Evolutionary conservation across 371 early-diverging fungal genomes (phyloP).

Genomic region (Mortierella sp.): DNA sequence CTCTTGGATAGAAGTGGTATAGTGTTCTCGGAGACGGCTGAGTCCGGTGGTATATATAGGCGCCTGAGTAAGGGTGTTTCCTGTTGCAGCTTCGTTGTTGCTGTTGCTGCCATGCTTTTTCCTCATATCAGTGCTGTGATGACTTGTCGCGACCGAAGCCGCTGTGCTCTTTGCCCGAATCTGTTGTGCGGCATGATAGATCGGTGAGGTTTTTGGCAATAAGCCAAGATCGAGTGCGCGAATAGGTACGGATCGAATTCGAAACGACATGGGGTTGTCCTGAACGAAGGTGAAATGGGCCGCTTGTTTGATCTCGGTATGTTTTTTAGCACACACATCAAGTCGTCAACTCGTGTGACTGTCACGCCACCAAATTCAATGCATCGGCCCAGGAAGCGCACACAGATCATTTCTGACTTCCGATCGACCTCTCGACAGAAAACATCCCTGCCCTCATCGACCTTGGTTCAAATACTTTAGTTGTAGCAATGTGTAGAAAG

Average conservation of each 20-base stretch:
- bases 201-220: constrained; percentile 41
- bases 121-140: constrained; percentile 18
- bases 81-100: not conserved
- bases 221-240: constrained; percentile 43
- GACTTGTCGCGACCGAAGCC: not conserved
- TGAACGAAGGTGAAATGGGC: not conserved
- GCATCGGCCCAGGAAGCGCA: too few relatives aligned
- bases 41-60: constrained; percentile 61
- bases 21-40: constrained; percentile 85
- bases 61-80: constrained; percentile 22
- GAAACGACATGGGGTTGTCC: constrained; percentile 15
- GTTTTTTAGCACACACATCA: not conserved
- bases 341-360: not conserved
- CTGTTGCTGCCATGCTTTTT: constrained; percentile 8
- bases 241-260: constrained; percentile 9
- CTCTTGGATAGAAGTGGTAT: constrained; percentile 84
- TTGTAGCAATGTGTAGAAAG: not conserved
- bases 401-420: too few relatives aligned
- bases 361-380: constrained; percentile 20
- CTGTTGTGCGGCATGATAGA: constrained; percentile 29
- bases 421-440: too few relatives aligned
- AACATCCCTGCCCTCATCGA: too few relatives aligned
- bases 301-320: not conserved
- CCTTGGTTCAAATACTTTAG: too few relatives aligned
- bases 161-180: constrained; percentile 35